Percentiles rank a stretch among this genome's conserved stretches.
phyloP scores from a whole-genome alignment of 2,329 filamentous ascomycete species.

The Clonostachys rosea region DNA sequence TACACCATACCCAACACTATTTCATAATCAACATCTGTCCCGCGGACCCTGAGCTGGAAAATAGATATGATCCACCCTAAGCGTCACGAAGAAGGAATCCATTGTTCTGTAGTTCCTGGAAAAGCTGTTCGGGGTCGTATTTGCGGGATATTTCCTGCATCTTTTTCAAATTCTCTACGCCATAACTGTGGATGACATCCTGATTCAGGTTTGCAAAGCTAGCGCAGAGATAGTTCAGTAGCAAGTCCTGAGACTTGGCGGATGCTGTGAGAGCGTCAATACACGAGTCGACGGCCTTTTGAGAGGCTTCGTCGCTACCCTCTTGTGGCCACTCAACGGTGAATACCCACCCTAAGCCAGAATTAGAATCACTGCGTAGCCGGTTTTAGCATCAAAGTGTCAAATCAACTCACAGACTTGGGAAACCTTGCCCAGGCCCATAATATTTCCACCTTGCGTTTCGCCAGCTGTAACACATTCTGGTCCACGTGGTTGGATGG shows the following conservation, averaged over 20 bases:
- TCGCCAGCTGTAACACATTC: background rate
- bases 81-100: background rate
- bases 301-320: constrained; percentile 1
- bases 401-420: constrained; percentile 1
- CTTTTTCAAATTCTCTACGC: constrained; percentile 9
- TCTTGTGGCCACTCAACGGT: background rate
- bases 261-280: constrained; percentile 1
- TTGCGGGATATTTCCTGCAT: constrained; percentile 11
- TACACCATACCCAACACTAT: too few relatives aligned
- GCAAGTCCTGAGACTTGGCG: constrained; percentile 1
- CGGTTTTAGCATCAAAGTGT: background rate
- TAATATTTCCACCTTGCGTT: constrained; percentile 16
- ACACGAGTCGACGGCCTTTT: constrained; percentile 1
- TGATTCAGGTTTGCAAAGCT: constrained; percentile 11
- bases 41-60: constrained; percentile 21
- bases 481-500: background rate
- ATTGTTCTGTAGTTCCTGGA: background rate
- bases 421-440: constrained; percentile 24
- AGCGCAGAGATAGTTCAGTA: constrained; percentile 19
- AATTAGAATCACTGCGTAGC: too few relatives aligned
- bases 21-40: too few relatives aligned
- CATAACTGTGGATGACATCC: constrained; percentile 11
- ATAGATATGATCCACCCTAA: background rate
- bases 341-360: background rate
- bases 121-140: constrained; percentile 1